Percentiles rank a stretch among this genome's conserved stretches.
Conservation (phyloP, 768 basidiomycete genomes). For the Ramaria sp. region DNA sequence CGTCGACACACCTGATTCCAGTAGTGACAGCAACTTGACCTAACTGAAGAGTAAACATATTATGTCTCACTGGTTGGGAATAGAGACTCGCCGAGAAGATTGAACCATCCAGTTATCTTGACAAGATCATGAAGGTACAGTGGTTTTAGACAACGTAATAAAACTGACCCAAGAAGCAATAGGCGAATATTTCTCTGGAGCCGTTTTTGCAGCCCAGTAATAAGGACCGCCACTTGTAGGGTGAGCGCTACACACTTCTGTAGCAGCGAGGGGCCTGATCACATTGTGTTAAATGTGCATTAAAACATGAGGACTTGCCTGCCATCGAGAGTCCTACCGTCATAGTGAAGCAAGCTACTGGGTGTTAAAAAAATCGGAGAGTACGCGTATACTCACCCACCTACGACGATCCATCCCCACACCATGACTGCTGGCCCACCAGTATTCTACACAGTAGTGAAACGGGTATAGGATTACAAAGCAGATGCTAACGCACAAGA, state of each 20-base stretch:
- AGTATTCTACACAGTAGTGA: conserved; percentile 37
- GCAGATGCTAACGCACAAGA: conserved; percentile 27
- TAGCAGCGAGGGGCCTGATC: background rate
- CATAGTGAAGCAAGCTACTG: conserved; percentile 53
- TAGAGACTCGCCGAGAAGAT: conserved; percentile 10
- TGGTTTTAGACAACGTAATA: background rate
- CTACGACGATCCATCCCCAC: conserved; percentile 59
- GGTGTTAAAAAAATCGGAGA: background rate
- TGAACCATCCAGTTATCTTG: conserved; percentile 15
- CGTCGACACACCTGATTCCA: conserved; percentile 42
- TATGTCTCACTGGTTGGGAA: no score
- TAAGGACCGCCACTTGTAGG: conserved; percentile 68
- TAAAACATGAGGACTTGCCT: conserved; percentile 25
- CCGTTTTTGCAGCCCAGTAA: conserved; percentile 74
- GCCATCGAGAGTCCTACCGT: conserved; percentile 68
- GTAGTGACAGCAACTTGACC: conserved; percentile 73
- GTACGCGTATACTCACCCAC: conserved; percentile 25
- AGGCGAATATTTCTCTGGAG: conserved; percentile 37
- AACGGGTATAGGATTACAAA: background rate
- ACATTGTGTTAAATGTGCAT: background rate
- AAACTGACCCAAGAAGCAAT: conserved; percentile 55
- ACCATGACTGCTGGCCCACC: conserved; percentile 73
- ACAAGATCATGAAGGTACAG: background rate
- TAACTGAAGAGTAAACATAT: conserved; percentile 37
- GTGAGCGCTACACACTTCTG: conserved; percentile 46